A percentile compares a stretch with the other conserved stretches of the same genome.
phyloP scores from a whole-genome alignment of 495 filamentous ascomycete genomes.

The Podospora sp. region DNA sequence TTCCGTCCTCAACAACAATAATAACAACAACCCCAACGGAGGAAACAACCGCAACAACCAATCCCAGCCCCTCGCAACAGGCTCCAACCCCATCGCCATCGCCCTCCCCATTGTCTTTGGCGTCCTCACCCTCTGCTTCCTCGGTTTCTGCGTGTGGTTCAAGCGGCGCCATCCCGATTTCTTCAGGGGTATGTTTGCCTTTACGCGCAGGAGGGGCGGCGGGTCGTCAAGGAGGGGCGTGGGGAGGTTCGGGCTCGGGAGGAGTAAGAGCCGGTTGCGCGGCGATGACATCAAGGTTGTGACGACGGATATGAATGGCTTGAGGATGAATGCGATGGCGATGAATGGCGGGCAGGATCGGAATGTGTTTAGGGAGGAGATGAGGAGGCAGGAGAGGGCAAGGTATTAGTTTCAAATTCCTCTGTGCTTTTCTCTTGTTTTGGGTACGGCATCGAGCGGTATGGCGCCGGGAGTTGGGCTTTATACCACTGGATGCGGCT shows the following conservation, averaged over 20 bases:
- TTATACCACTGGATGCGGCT: background rate
- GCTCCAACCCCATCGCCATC: constrained; percentile 27
- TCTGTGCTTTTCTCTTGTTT: background rate
- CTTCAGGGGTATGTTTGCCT: background rate
- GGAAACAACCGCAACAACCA: constrained; percentile 7
- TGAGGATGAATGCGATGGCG: constrained; percentile 23
- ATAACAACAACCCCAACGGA: constrained; percentile 1
- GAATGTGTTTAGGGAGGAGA: constrained; percentile 26
- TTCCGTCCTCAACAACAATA: background rate
- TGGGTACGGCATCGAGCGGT: background rate
- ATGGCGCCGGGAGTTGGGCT: background rate
- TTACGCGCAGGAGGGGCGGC: background rate
- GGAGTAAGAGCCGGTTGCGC: constrained; percentile 13
- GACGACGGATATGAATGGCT: constrained; percentile 20
- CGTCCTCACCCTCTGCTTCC: constrained; percentile 18
- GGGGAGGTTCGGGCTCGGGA: background rate
- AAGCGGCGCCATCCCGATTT: constrained; percentile 19
- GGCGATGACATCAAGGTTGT: constrained; percentile 14
- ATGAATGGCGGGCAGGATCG: constrained; percentile 15
- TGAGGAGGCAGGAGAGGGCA: constrained; percentile 21
- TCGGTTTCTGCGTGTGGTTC: constrained; percentile 19
- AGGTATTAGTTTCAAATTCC: constrained; percentile 5
- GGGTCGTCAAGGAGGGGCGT: background rate
- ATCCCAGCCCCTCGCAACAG: background rate
- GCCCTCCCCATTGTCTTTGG: constrained; percentile 25